Percentiles rank a stretch among this genome's conserved stretches.
Evolutionary conservation across 805 yeast species (phyloP).

Genomic region (Wickerhamomyces ciferrii): DNA sequence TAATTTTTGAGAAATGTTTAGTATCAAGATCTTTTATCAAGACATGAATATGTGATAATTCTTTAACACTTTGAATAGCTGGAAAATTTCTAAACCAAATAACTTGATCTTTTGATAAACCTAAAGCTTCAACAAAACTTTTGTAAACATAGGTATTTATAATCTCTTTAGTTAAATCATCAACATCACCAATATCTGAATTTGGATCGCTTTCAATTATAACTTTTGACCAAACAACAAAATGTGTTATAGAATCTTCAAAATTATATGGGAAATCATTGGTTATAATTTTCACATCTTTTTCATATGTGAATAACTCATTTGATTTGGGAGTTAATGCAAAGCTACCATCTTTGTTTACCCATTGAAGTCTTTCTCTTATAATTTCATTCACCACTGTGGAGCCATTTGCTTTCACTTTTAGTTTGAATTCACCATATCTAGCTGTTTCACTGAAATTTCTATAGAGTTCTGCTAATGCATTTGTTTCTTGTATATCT

Average conservation of each 20-base stretch:
- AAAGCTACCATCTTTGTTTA: conserved; percentile 18
- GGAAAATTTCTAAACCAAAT: conserved; percentile 73
- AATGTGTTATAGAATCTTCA: conserved; percentile 44
- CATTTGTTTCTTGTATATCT: conserved; percentile 27
- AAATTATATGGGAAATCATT: conserved; percentile 71
- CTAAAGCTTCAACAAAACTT: conserved; percentile 29
- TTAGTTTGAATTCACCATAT: conserved; percentile 41
- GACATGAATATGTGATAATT: conserved; percentile 69
- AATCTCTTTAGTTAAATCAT: conserved; percentile 33
- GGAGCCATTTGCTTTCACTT: conserved; percentile 27
- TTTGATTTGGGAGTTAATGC: conserved; percentile 14
- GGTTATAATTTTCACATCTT: conserved; percentile 33
- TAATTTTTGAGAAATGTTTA: conserved; percentile 1
- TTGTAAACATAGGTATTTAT: conserved; percentile 45
- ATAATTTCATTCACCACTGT: conserved; percentile 46
- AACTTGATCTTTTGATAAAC: conserved; percentile 29
- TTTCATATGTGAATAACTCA: conserved; percentile 19
- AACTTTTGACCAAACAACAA: conserved; percentile 65
- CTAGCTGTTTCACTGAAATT: conserved; percentile 34
- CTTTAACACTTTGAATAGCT: conserved; percentile 59
- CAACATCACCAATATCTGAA: conserved; percentile 44
- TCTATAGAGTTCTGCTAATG: conserved; percentile 45
- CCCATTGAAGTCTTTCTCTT: conserved; percentile 47
- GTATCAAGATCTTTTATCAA: conserved; percentile 29
- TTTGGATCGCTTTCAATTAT: conserved; percentile 34